Conservation (phyloP, 371 early-diverging fungal species). For the Actinomortierella ambigua region DNA sequence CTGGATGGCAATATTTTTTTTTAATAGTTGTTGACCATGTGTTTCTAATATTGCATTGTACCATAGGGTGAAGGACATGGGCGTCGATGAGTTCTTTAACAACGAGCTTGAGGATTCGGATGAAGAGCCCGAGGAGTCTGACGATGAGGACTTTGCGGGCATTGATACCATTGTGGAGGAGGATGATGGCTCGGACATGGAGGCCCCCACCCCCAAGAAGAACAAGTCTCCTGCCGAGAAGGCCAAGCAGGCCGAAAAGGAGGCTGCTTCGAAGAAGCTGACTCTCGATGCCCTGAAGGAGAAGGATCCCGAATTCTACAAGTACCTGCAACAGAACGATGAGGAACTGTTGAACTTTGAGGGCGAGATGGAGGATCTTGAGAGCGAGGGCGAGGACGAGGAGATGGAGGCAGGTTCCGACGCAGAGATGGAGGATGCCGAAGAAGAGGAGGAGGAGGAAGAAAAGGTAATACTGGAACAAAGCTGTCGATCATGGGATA, state of each 20-base stretch:
- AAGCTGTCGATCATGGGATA: conserved; percentile 38
- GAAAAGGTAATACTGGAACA: conserved; percentile 3
- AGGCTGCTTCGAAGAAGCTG: conserved; percentile 67
- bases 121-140: conserved; percentile 31
- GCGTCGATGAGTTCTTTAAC: conserved; percentile 48
- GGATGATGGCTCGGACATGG: conserved; percentile 54
- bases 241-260: conserved; percentile 54
- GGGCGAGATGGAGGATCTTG: conserved; percentile 63
- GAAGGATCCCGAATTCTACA: conserved; percentile 89
- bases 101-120: conserved; percentile 36
- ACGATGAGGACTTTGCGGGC: conserved; percentile 38
- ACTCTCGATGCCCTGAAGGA: conserved; percentile 80
- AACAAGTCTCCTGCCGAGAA: conserved; percentile 39
- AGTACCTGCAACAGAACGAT: conserved; percentile 89
- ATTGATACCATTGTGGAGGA: conserved; percentile 45
- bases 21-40: neutral
- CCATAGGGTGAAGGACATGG: conserved; percentile 24
- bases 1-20: neutral
- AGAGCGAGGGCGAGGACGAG: conserved; percentile 49
- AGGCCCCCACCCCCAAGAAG: conserved; percentile 42
- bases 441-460: conserved; percentile 27
- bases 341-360: conserved; percentile 78
- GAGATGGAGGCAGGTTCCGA: conserved; percentile 47
- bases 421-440: conserved; percentile 30
- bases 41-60: too few relatives aligned